phyloP scores from a whole-genome alignment of 257 asterid species.

The Ajuga chamaepitys region DNA sequence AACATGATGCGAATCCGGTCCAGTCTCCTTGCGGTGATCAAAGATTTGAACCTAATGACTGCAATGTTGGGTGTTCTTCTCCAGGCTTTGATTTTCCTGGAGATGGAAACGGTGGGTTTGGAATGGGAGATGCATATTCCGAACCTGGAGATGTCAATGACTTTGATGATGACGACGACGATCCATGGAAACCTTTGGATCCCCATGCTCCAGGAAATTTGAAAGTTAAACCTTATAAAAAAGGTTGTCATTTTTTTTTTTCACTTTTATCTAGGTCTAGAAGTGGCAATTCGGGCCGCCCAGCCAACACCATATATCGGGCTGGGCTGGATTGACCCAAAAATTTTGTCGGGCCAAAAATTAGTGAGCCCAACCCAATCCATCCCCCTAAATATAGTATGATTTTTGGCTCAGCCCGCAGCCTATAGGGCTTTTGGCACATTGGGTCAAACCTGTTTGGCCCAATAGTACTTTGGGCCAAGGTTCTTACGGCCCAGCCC shows the following conservation, averaged over 20 bases:
- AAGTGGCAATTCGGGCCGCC: too few relatives aligned
- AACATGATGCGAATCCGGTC: slow-evolving; percentile 33
- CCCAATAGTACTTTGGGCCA: too few relatives aligned
- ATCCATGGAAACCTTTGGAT: slow-evolving; percentile 94
- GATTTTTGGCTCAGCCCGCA: too few relatives aligned
- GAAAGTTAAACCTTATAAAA: slow-evolving; percentile 68
- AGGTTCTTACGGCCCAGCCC: too few relatives aligned
- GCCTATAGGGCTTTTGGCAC: too few relatives aligned
- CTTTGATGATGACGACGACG: slow-evolving; percentile 43
- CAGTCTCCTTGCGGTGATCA: slow-evolving; percentile 32
- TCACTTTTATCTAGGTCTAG: slow-evolving; percentile 7
- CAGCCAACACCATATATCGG: too few relatives aligned
- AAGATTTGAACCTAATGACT: slow-evolving; percentile 33
- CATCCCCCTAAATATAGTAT: too few relatives aligned
- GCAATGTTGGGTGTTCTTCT: slow-evolving; percentile 29
- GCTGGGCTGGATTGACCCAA: too few relatives aligned
- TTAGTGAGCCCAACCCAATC: too few relatives aligned
- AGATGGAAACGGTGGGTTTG: slow-evolving; percentile 29
- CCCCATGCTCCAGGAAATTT: slow-evolving; percentile 89
- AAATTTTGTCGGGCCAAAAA: too few relatives aligned
- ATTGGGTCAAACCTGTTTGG: too few relatives aligned
- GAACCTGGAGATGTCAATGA: slow-evolving; percentile 41
- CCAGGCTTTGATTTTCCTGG: slow-evolving; percentile 36
- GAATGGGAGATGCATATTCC: slow-evolving; percentile 35
- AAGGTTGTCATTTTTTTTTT: slow-evolving; percentile 33